These are phyloP conservation scores for Amanita jacksonii DNA, from an alignment of 768 basidiomycete species.

Conservation along the genomic window DNA sequence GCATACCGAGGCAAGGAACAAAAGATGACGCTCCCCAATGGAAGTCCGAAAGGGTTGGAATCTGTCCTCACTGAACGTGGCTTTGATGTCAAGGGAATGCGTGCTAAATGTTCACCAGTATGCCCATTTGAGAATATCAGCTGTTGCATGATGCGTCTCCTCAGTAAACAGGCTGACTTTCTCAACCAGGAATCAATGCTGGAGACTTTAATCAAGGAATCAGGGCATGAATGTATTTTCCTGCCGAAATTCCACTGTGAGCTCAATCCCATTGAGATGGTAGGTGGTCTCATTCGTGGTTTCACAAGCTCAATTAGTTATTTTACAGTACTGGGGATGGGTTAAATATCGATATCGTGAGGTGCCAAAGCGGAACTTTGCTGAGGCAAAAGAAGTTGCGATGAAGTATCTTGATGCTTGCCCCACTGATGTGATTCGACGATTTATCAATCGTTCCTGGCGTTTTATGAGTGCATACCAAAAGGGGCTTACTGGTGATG, in stretches of 20 bases:
- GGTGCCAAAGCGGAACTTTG: conserved; percentile 21
- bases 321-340: conserved; percentile 25
- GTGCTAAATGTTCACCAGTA: neutral
- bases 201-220: conserved; percentile 1
- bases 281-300: neutral
- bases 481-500: conserved; percentile 23
- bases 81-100: neutral
- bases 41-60: conserved; percentile 11
- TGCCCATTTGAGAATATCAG: neutral
- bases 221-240: conserved; percentile 8
- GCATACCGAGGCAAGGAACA: too few species aligned
- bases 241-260: conserved; percentile 8
- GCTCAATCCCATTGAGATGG: conserved; percentile 7
- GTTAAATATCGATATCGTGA: conserved; percentile 25
- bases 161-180: conserved; percentile 4
- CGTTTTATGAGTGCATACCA: conserved; percentile 27
- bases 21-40: too few species aligned
- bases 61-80: conserved; percentile 2
- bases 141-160: conserved; percentile 6
- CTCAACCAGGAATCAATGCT: conserved; percentile 2
- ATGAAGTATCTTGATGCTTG: conserved; percentile 23
- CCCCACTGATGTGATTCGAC: conserved; percentile 24
- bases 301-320: too few species aligned
- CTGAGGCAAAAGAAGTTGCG: conserved; percentile 19
- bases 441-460: conserved; percentile 27